A percentile compares a stretch with the other conserved stretches of the same genome.
These are phyloP conservation scores for Bruguiera parviflora DNA, from an alignment of 345 rosid genomes.

Conservation along the genomic window DNA sequence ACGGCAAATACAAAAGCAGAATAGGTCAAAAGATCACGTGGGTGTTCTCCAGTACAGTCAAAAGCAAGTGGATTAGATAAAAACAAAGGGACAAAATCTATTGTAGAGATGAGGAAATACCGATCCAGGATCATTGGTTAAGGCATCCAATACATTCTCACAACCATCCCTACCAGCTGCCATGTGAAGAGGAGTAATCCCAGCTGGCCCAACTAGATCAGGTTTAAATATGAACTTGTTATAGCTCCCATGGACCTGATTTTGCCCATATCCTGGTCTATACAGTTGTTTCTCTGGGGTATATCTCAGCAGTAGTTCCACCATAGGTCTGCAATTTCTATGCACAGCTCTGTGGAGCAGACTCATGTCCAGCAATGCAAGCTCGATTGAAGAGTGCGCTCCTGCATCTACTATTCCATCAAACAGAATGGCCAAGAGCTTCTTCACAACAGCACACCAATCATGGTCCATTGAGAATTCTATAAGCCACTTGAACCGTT, in stretches of 20 bases:
- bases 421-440: constrained; percentile 64
- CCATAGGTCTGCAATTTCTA: constrained; percentile 74
- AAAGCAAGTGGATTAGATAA: background rate
- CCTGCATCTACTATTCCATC: constrained; percentile 67
- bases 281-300: constrained; percentile 31
- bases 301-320: constrained; percentile 70
- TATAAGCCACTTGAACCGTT: constrained; percentile 78
- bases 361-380: constrained; percentile 61
- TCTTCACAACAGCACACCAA: constrained; percentile 90
- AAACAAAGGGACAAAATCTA: background rate
- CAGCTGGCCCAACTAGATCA: constrained; percentile 73
- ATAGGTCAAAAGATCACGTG: background rate
- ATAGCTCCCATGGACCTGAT: constrained; percentile 16
- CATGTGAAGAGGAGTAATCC: constrained; percentile 93
- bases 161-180: constrained; percentile 93
- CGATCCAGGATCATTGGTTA: constrained; percentile 82
- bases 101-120: constrained; percentile 33
- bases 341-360: constrained; percentile 91
- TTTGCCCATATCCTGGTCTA: constrained; percentile 20
- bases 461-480: constrained; percentile 92
- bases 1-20: background rate
- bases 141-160: constrained; percentile 78
- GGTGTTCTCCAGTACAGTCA: background rate
- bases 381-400: constrained; percentile 46
- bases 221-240: constrained; percentile 62